Base-by-base conservation (phyloP, 257 asterid genomes). In the Fraxinus americana region DNA sequence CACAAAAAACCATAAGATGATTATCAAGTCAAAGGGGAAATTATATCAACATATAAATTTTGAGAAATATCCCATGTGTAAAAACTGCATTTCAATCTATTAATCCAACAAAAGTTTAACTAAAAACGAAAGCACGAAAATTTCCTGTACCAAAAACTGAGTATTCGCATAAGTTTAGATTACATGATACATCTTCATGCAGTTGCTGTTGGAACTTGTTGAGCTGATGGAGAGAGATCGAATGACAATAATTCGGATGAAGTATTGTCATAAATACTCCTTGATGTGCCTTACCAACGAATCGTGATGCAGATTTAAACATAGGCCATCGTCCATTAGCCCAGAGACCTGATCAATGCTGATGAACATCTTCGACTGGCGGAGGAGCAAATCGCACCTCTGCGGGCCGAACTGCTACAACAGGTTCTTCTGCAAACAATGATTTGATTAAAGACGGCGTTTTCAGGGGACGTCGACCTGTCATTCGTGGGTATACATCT, bases 401-500 rank as follows among this genome's bases (percentile, higher is more conserved):
- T 16, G 90, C 97, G 25, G 98, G 98, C 78, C 97, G 82, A 30
- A 91, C 96, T 74, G 90, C 91, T 57, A 93, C 99, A 67, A 92
- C 97, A 17, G 97, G 96, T 81, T 93, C 99, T 13, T 96, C 99
- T 1, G 98, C 96, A 79, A 96, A 96, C 77, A 96, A 75, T 35
- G 97, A 85, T 77, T 82, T 90, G 43, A 93, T 89, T 52, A 93
- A 70, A 12, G 84, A 81, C 4, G 99, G 99, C 43, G 99, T 96
- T 85, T 70, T 96, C 86, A 96, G 87, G 54, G 98, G 99, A 67
- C 97, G 89, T 8, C 99, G 89, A 25, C 97, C 97, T 25, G 98
- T 91, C 98, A 95, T 93, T 75, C 92, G 82, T 0, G 99, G 99
- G 78, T 95, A 95, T 67, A 96, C 99, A 59, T 89, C 97, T 84